Conservation (phyloP, 768 basidiomycete species). For the Chalciporus piperatus region DNA sequence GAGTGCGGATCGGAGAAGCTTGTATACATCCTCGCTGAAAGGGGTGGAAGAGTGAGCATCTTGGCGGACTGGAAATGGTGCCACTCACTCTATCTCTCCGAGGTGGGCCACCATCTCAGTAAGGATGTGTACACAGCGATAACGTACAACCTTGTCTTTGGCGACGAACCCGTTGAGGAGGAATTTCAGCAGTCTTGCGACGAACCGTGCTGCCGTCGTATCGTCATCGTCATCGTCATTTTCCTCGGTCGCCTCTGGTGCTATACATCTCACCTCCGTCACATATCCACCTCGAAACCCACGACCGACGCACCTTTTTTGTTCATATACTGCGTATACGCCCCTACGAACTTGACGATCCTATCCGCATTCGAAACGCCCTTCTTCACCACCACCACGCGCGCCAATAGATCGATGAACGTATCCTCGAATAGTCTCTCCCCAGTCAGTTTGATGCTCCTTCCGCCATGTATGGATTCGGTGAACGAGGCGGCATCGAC, state of each 20-base stretch:
- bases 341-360: conserved; percentile 76
- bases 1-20: conserved; percentile 55
- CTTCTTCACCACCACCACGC: conserved; percentile 74
- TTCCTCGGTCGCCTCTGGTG: conserved; percentile 34
- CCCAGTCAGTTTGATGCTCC: conserved; percentile 58
- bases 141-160: conserved; percentile 86
- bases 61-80: background rate
- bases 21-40: conserved; percentile 74
- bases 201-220: conserved; percentile 66
- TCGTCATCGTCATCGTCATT: conserved; percentile 60
- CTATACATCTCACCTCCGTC: conserved; percentile 22
- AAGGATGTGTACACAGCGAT: conserved; percentile 72
- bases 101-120: conserved; percentile 77
- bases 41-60: background rate
- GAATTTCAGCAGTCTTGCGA: conserved; percentile 63
- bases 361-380: conserved; percentile 74
- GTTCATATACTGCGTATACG: conserved; percentile 72
- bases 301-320: conserved; percentile 58
- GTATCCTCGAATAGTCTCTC: conserved; percentile 73
- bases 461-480: conserved; percentile 48
- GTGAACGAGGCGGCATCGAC: conserved; percentile 53
- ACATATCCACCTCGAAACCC: background rate
- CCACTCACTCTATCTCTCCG: conserved; percentile 80
- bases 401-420: conserved; percentile 57
- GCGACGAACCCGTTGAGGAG: conserved; percentile 76